A percentile compares a stretch with the other conserved stretches of the same genome.
phyloP scores from a whole-genome alignment of 2,329 filamentous ascomycete genomes.

The Aspergillus oerlinghausenensis region DNA sequence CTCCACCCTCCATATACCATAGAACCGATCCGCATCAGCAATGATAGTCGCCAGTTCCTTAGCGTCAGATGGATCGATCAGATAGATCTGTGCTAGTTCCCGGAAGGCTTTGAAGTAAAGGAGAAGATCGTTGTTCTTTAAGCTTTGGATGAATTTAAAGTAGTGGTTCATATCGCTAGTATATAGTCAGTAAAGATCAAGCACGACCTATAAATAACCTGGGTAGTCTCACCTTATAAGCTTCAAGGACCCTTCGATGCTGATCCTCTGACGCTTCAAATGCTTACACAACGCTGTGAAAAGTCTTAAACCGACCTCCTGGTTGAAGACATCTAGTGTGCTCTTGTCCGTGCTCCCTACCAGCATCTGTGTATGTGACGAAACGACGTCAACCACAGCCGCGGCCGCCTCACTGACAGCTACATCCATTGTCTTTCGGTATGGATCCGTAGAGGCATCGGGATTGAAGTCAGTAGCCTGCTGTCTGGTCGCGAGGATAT shows the following conservation, averaged over 20 bases:
- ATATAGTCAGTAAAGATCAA: slow-evolving; percentile 3
- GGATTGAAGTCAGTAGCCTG: slow-evolving; percentile 88
- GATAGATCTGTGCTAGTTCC: slow-evolving; percentile 90
- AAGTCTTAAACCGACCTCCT: slow-evolving; percentile 88
- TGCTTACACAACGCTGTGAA: slow-evolving; percentile 95
- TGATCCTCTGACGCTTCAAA: slow-evolving; percentile 90
- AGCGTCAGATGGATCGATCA: slow-evolving; percentile 80
- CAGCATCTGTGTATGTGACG: slow-evolving; percentile 86
- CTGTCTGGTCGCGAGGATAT: slow-evolving; percentile 85
- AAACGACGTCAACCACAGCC: slow-evolving; percentile 78
- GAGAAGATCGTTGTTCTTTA: slow-evolving; percentile 77
- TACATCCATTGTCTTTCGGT: slow-evolving; percentile 32
- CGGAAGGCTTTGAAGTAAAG: slow-evolving; percentile 88
- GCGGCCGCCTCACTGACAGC: slow-evolving; percentile 75
- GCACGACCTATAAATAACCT: neutral
- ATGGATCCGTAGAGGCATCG: slow-evolving; percentile 32
- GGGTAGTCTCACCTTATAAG: slow-evolving; percentile 62
- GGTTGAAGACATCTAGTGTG: slow-evolving; percentile 97
- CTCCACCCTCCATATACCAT: slow-evolving; percentile 88
- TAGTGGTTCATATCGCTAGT: slow-evolving; percentile 89
- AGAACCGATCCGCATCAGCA: slow-evolving; percentile 82
- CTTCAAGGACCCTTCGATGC: slow-evolving; percentile 80
- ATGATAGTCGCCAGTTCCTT: slow-evolving; percentile 96
- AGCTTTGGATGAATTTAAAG: slow-evolving; percentile 73
- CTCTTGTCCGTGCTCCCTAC: slow-evolving; percentile 94